phyloP scores from a whole-genome alignment of 805 yeast genomes.

The Saturnispora kantuleensis region DNA sequence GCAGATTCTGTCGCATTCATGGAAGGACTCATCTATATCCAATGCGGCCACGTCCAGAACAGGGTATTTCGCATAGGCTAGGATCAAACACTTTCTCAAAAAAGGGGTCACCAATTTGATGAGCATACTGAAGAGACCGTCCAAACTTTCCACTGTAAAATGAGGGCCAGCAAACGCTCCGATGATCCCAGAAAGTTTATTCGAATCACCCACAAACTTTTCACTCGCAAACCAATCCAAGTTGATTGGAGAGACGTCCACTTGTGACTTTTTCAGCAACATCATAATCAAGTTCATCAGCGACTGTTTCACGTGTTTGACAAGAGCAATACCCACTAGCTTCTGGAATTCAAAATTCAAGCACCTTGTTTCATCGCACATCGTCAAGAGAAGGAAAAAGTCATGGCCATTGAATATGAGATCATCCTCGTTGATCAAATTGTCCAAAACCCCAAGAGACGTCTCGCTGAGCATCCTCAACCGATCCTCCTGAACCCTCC shows the following conservation, averaged over 20 bases:
- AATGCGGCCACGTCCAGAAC: slow-evolving; percentile 1
- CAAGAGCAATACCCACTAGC: slow-evolving; percentile 38
- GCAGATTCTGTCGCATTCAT: slow-evolving; percentile 50
- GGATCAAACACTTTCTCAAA: slow-evolving; percentile 51
- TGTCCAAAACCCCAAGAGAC: slow-evolving; percentile 42
- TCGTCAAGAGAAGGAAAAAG: slow-evolving; percentile 44
- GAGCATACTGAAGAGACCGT: slow-evolving; percentile 42
- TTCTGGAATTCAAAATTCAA: slow-evolving; percentile 37
- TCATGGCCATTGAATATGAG: slow-evolving; percentile 32
- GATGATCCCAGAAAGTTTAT: slow-evolving; percentile 14
- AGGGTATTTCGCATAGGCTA: slow-evolving; percentile 27
- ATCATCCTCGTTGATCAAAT: slow-evolving; percentile 33
- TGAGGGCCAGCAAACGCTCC: slow-evolving; percentile 17
- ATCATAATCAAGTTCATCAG: slow-evolving; percentile 20
- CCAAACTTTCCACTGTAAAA: slow-evolving; percentile 25
- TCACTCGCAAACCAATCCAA: slow-evolving; percentile 1
- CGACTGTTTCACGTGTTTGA: slow-evolving; percentile 44
- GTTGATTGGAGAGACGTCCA: not conserved
- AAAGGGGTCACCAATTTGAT: slow-evolving; percentile 54
- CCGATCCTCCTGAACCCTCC: slow-evolving; percentile 18
- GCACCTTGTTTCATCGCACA: slow-evolving; percentile 38
- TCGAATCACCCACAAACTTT: slow-evolving; percentile 7
- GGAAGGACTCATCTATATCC: slow-evolving; percentile 11
- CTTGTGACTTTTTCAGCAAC: slow-evolving; percentile 7
- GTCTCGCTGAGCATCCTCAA: slow-evolving; percentile 23